These are phyloP conservation scores for Porcisia hertigi DNA, from an alignment of 208 protist species.

Conservation along the genomic window DNA sequence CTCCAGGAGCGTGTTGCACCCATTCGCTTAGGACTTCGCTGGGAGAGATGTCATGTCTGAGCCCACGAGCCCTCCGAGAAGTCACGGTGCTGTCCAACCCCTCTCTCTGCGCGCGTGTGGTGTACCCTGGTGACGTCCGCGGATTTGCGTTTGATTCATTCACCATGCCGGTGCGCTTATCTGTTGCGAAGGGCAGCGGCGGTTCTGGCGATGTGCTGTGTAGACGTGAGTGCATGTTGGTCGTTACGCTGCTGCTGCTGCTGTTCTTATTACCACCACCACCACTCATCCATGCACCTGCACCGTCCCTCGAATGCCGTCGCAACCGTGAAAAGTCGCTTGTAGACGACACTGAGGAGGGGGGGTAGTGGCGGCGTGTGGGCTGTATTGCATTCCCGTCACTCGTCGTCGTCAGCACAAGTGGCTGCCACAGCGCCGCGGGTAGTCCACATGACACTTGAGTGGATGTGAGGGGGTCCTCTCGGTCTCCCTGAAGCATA, in stretches of 20 bases:
- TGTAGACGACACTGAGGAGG: neutral
- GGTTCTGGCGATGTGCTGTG: neutral
- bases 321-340: neutral
- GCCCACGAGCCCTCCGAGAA: neutral
- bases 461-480: neutral
- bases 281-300: neutral
- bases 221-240: neutral
- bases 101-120: neutral
- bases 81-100: neutral
- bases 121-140: neutral
- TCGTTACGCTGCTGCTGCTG: neutral
- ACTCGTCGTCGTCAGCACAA: constrained; percentile 1
- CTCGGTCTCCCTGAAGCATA: neutral
- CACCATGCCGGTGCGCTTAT: neutral
- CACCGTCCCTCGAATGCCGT: neutral
- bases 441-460: too few relatives aligned
- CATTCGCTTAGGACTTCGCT: neutral
- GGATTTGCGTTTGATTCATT: too few relatives aligned
- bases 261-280: neutral
- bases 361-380: neutral
- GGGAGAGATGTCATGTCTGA: too few relatives aligned
- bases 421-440: constrained; percentile 7
- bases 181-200: neutral
- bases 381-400: constrained; percentile 6
- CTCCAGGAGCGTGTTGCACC: neutral